Percentiles rank a stretch among this genome's conserved stretches.
Evolutionary conservation across 169 alveolate species (phyloP).

Genomic region (Plasmodium adleri): DNA sequence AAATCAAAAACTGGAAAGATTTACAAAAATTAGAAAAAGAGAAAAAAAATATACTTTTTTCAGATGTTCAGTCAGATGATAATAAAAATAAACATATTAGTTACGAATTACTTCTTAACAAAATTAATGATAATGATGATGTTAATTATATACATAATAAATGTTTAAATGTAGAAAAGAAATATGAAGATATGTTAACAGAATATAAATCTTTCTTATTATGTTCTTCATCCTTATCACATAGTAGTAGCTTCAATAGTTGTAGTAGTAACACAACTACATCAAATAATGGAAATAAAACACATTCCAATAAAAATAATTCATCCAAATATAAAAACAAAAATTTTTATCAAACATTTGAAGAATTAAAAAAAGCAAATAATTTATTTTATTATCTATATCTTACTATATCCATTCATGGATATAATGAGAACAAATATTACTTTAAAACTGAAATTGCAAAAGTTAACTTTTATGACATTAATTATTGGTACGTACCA

Average conservation of each 20-base stretch:
- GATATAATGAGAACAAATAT: constrained; percentile 72
- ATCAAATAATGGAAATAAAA: constrained; percentile 35
- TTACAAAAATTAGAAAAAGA: constrained; percentile 77
- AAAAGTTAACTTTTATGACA: constrained; percentile 73
- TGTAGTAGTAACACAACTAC: constrained; percentile 72
- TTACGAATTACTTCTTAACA: constrained; percentile 30
- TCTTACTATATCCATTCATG: constrained; percentile 71
- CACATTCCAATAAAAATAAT: constrained; percentile 33
- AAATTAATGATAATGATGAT: constrained; percentile 63
- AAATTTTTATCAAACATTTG: constrained; percentile 70
- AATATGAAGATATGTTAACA: constrained; percentile 76
- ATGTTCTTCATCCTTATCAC: constrained; percentile 67
- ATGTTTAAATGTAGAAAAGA: constrained; percentile 48
- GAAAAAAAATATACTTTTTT: constrained; percentile 57
- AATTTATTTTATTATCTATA: constrained; percentile 69
- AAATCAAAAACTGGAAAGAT: constrained; percentile 53
- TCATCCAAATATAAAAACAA: constrained; percentile 40
- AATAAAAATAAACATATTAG: constrained; percentile 42
- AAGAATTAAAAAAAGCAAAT: constrained; percentile 75
- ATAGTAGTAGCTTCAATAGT: constrained; percentile 75
- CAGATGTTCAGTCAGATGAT: constrained; percentile 76
- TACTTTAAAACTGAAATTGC: constrained; percentile 77
- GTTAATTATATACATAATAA: constrained; percentile 72
- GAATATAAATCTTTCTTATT: constrained; percentile 73
- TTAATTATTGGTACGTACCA: constrained; percentile 57